phyloP scores from a whole-genome alignment of 768 basidiomycete genomes.

The Lactifluus piperatus region DNA sequence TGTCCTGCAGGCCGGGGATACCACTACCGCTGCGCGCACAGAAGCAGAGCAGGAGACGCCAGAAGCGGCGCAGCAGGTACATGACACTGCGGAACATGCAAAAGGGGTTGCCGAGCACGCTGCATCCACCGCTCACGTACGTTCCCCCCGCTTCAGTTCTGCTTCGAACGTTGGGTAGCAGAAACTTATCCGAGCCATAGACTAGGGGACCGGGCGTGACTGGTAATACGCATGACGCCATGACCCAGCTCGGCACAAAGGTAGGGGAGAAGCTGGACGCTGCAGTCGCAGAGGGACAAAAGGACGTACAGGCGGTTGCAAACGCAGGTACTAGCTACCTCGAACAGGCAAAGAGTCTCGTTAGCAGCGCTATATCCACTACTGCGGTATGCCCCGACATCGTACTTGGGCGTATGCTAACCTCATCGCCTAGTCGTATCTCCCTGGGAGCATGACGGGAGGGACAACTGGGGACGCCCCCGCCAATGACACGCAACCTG shows the following conservation, averaged over 20 bases:
- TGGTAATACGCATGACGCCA: conserved; percentile 15
- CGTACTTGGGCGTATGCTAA: background rate
- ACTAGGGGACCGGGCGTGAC: conserved; percentile 8
- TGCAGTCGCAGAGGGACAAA: conserved; percentile 50
- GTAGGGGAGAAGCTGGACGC: conserved; percentile 35
- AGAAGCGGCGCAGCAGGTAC: conserved; percentile 35
- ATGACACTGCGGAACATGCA: conserved; percentile 37
- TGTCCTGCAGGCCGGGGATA: conserved; percentile 21
- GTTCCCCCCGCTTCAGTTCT: conserved; percentile 4
- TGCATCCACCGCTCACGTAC: conserved; percentile 45
- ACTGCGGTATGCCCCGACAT: conserved; percentile 33
- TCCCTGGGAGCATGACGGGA: conserved; percentile 19
- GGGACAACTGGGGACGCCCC: conserved; percentile 9
- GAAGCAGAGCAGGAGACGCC: conserved; percentile 39
- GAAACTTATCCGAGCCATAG: background rate
- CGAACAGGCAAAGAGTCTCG: conserved; percentile 45
- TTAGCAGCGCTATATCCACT: conserved; percentile 34
- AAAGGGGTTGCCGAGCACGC: conserved; percentile 43
- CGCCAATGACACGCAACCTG: conserved; percentile 6
- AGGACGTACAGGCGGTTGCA: conserved; percentile 40
- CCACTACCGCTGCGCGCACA: conserved; percentile 48
- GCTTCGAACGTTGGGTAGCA: background rate
- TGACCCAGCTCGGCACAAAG: conserved; percentile 26
- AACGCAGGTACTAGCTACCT: conserved; percentile 41
- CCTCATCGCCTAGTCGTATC: conserved; percentile 10